These are phyloP conservation scores for Daldinia concentrica DNA, from an alignment of 495 filamentous ascomycete genomes.

Conservation along the genomic window DNA sequence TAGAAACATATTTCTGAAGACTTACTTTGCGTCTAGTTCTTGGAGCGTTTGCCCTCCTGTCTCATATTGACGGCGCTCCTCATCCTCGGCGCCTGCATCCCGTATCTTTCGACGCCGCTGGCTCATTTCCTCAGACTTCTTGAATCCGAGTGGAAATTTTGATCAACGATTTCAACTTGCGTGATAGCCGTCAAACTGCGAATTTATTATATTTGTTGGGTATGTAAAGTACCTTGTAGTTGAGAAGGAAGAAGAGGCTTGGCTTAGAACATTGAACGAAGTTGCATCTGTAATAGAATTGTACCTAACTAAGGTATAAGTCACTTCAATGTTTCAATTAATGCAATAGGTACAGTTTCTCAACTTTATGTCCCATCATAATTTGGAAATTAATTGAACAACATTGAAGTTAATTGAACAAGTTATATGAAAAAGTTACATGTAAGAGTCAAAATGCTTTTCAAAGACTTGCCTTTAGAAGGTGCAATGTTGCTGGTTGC, in stretches of 20 bases:
- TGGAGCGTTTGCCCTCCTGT: constrained; percentile 53
- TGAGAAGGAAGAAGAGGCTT: neutral
- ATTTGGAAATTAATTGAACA: neutral
- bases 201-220: neutral
- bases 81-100: constrained; percentile 62
- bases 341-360: neutral
- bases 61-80: constrained; percentile 61
- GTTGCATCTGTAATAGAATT: neutral
- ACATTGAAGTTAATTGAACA: neutral
- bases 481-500: neutral
- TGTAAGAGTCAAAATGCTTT: neutral
- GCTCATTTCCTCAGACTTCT: constrained; percentile 33
- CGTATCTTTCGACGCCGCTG: constrained; percentile 47
- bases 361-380: neutral
- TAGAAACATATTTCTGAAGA: constrained; percentile 1
- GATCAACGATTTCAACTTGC: neutral
- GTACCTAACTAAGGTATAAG: too few species aligned
- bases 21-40: constrained; percentile 74
- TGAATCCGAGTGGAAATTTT: neutral
- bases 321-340: neutral
- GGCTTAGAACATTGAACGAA: too few species aligned
- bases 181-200: neutral
- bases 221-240: neutral
- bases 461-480: neutral
- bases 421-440: too few species aligned